Evolutionary conservation across 768 basidiomycete genomes (phyloP).

Genomic region (Collybiopsis confluens): DNA sequence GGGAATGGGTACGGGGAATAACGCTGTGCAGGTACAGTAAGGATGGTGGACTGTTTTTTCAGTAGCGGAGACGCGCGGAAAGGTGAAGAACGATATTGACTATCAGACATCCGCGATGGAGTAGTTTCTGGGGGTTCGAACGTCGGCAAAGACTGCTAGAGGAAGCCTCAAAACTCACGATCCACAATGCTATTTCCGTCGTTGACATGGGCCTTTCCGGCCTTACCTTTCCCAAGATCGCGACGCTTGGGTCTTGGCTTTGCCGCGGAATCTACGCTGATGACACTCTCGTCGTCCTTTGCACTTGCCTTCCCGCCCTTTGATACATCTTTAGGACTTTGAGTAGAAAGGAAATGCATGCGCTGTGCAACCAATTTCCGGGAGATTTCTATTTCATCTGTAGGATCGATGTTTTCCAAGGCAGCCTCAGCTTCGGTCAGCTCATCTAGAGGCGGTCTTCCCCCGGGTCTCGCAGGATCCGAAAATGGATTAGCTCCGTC

Average conservation of each 20-base stretch:
- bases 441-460: constrained; percentile 31
- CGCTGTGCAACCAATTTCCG: constrained; percentile 37
- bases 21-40: background rate
- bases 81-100: constrained; percentile 7
- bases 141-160: background rate
- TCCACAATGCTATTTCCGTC: constrained; percentile 12
- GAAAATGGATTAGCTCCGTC: constrained; percentile 53
- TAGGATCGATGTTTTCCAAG: constrained; percentile 44
- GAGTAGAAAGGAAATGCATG: constrained; percentile 31
- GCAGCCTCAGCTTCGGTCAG: constrained; percentile 36
- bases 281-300: constrained; percentile 13
- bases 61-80: constrained; percentile 8
- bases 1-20: background rate
- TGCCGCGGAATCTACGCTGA: constrained; percentile 12
- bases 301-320: constrained; percentile 22
- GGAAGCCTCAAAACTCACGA: background rate
- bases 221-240: constrained; percentile 21
- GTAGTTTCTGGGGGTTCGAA: background rate
- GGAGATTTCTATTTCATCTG: constrained; percentile 34
- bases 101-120: constrained; percentile 14
- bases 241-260: constrained; percentile 12
- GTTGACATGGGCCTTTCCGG: constrained; percentile 18
- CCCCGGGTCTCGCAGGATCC: constrained; percentile 34
- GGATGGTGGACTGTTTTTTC: background rate
- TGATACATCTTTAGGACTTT: constrained; percentile 15